Base-by-base conservation (phyloP, 2,329 filamentous ascomycete species). In the Fusarium sp. region DNA sequence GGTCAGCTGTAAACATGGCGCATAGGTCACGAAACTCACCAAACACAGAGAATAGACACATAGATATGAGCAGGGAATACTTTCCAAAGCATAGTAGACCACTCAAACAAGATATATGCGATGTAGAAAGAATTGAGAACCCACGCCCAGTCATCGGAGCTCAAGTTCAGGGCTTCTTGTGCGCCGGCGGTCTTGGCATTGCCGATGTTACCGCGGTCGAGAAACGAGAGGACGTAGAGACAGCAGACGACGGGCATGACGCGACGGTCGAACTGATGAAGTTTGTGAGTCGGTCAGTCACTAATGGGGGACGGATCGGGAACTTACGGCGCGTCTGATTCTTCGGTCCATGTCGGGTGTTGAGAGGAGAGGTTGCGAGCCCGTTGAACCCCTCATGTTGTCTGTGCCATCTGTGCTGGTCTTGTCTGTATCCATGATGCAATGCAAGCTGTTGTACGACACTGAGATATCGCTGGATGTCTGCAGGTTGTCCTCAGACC, bases 61-160 rank as follows among this genome's bases (percentile, higher is more conserved):
- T 75, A 76, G 0, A 68, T 67, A 11, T 68, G 65, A 0, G 73
- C 74, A 2, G 74, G 73, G 0, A 76, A 65, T 2, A 74, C 62
- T 47, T 73, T 76, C 74, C 73, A 76, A 1, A 76, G 38, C 56
- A 76, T 61, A 1, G 63, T 76, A 0, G 74, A 75, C 71, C 73
- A 76, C 15, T 76, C 73, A 6, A 76, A 76, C 1, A 65, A 3
- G 0, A 75, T 67, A 10, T 76, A 76, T 6, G 66, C 53, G 31
- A 76, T 61, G 24, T 76, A 76, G 5, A 76, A 76, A 2, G 71
- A 36, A 20, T 76, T 76, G 18, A 76, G 55, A 1, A 76, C 74
- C 74, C 73, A 76, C 1, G 74, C 36, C 73, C 71, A 76, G 15
- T 76, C 47, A 1, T 55, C 61, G 2, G 54, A 63, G 20, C 56